phyloP scores from a whole-genome alignment of 305 asterid species.

The Solanum hybrid region DNA sequence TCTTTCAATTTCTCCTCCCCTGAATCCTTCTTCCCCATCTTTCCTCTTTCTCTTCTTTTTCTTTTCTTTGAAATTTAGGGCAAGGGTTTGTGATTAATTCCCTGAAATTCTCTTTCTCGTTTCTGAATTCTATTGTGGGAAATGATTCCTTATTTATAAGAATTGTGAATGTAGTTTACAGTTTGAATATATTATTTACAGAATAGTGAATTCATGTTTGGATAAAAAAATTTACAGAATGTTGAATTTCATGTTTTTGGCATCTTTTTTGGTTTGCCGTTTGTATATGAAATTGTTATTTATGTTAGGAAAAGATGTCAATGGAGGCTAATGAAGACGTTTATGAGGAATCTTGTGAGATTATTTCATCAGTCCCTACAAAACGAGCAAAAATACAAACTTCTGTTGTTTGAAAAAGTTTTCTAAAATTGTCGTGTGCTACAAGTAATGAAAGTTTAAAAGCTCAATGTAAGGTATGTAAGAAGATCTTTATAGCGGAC shows the following conservation, averaged over 20 bases:
- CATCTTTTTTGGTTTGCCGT: not conserved
- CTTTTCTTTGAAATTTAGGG: not conserved
- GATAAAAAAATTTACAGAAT: too few relatives aligned
- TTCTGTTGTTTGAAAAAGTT: too few relatives aligned
- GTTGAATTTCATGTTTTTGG: not conserved
- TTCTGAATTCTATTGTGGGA: not conserved
- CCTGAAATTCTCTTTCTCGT: not conserved
- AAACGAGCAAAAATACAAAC: not conserved
- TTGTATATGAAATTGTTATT: not conserved
- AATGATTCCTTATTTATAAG: too few relatives aligned
- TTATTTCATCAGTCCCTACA: not conserved
- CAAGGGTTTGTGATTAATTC: not conserved
- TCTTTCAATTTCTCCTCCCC: not conserved
- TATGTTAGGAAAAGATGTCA: not conserved
- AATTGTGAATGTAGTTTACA: not conserved
- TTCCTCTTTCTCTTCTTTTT: not conserved
- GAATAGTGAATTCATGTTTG: not conserved
- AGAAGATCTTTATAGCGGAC: not conserved
- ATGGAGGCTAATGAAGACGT: too few relatives aligned
- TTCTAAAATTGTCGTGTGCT: not conserved
- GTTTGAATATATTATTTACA: too few relatives aligned
- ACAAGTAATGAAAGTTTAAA: not conserved
- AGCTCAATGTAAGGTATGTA: not conserved
- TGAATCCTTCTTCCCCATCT: not conserved
- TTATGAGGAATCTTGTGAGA: not conserved